Conservation (phyloP, 768 basidiomycete species). For the Peribolospora baueri region DNA sequence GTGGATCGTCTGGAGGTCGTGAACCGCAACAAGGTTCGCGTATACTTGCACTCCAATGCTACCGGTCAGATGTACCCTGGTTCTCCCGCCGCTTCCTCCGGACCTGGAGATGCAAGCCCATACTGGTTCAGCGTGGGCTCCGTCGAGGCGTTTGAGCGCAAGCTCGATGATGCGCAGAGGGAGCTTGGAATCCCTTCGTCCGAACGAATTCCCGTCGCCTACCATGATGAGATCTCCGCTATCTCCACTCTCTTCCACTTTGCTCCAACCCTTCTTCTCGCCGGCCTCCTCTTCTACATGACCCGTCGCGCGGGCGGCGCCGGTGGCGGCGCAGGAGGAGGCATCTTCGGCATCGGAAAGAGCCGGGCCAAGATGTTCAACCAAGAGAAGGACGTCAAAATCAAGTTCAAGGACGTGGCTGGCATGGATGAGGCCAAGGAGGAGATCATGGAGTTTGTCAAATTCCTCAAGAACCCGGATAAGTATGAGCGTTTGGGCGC, state of each 20-base stretch:
- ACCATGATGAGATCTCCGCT: slow-evolving; percentile 78
- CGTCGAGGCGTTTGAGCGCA: slow-evolving; percentile 85
- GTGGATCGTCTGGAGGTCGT: slow-evolving; percentile 83
- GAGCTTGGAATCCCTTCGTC: slow-evolving; percentile 76
- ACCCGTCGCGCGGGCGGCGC: slow-evolving; percentile 36
- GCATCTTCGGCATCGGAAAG: slow-evolving; percentile 94
- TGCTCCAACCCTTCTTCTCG: slow-evolving; percentile 79
- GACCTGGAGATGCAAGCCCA: background rate
- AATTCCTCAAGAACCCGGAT: slow-evolving; percentile 84
- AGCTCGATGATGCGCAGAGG: slow-evolving; percentile 73
- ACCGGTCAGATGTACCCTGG: slow-evolving; percentile 48
- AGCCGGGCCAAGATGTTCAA: slow-evolving; percentile 85
- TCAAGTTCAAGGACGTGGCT: slow-evolving; percentile 87
- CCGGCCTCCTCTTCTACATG: slow-evolving; percentile 72
- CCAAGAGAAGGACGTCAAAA: slow-evolving; percentile 73
- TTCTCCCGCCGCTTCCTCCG: slow-evolving; percentile 17
- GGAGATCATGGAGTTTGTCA: slow-evolving; percentile 99
- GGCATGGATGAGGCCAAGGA: slow-evolving; percentile 99
- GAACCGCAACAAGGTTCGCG: slow-evolving; percentile 69
- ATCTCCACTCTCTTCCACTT: slow-evolving; percentile 62
- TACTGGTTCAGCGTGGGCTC: slow-evolving; percentile 96
- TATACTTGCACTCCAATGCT: slow-evolving; percentile 78
- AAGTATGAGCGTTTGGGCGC: slow-evolving; percentile 91
- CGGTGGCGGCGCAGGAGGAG: slow-evolving; percentile 39
- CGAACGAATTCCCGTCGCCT: slow-evolving; percentile 89